A percentile compares a stretch with the other conserved stretches of the same genome.
phyloP scores from a whole-genome alignment of 805 yeast species.

The Barnettozyma salicaria region DNA sequence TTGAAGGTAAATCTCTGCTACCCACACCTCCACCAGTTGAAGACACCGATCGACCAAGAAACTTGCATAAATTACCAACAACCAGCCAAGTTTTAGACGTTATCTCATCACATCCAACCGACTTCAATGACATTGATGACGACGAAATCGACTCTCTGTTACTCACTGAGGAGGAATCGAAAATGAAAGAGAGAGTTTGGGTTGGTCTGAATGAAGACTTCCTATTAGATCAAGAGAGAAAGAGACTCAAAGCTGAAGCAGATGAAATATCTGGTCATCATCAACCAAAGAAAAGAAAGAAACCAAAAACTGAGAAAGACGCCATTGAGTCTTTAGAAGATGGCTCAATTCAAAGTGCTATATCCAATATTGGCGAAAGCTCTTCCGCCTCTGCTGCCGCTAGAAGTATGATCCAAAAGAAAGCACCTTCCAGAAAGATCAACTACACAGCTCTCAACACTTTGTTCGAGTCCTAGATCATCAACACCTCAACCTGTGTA shows the following conservation, averaged over 20 bases:
- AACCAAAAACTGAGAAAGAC: constrained; percentile 28
- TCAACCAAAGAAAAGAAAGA: constrained; percentile 46
- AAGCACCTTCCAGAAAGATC: constrained; percentile 79
- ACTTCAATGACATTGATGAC: constrained; percentile 75
- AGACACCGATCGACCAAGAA: constrained; percentile 46
- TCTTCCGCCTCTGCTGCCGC: constrained; percentile 75
- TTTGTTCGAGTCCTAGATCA: constrained; percentile 26
- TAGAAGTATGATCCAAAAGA: constrained; percentile 65
- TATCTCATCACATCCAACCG: constrained; percentile 54
- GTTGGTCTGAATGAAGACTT: constrained; percentile 83
- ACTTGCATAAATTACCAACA: constrained; percentile 53
- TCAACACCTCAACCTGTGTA: too few relatives aligned
- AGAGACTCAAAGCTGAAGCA: constrained; percentile 76
- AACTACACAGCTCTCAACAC: constrained; percentile 78
- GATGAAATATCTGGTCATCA: constrained; percentile 81
- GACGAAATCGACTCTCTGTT: constrained; percentile 62
- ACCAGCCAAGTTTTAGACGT: constrained; percentile 46
- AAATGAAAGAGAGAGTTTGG: constrained; percentile 81
- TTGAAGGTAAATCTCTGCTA: too few relatives aligned
- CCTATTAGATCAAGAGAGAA: constrained; percentile 77
- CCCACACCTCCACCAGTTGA: constrained; percentile 9
- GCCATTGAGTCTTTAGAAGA: constrained; percentile 29
- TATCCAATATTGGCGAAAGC: constrained; percentile 39
- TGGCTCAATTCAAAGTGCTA: constrained; percentile 36
- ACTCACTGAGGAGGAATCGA: constrained; percentile 63